Evolutionary conservation across 164 flowering plant species (phyloP).

Genomic region (Chloranthus sessilifolius): DNA sequence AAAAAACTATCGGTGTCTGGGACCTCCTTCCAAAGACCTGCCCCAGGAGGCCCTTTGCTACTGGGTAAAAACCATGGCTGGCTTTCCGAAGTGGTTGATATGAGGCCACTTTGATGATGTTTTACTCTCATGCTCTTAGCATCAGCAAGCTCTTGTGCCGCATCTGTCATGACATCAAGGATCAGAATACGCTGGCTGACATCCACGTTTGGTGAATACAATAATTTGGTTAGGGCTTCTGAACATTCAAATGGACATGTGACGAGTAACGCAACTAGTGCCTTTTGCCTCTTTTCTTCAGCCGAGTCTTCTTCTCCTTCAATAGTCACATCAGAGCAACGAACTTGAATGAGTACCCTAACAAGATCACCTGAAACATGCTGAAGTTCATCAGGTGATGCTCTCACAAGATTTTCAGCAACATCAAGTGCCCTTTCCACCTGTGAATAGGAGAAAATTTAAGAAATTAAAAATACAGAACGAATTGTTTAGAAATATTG

Average conservation of each 20-base stretch:
- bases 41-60: slow-evolving; percentile 65
- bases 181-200: slow-evolving; percentile 85
- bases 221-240: slow-evolving; percentile 53
- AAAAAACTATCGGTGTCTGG: slow-evolving; percentile 49
- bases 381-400: slow-evolving; percentile 85
- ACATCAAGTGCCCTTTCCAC: slow-evolving; percentile 89
- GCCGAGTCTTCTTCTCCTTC: slow-evolving; percentile 97
- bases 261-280: slow-evolving; percentile 71
- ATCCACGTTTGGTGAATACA: slow-evolving; percentile 89
- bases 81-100: slow-evolving; percentile 53
- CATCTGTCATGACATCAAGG: slow-evolving; percentile 91
- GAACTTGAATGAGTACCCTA: slow-evolving; percentile 76
- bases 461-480: background rate
- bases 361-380: slow-evolving; percentile 72
- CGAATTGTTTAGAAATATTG: background rate
- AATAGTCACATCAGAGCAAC: slow-evolving; percentile 75
- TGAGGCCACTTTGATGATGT: slow-evolving; percentile 32
- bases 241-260: slow-evolving; percentile 70
- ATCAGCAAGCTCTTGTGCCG: slow-evolving; percentile 81
- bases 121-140: slow-evolving; percentile 36
- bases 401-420: slow-evolving; percentile 83
- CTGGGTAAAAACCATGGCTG: slow-evolving; percentile 86
- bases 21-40: slow-evolving; percentile 81
- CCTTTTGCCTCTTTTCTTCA: slow-evolving; percentile 83
- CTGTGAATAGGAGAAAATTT: slow-evolving; percentile 32